phyloP scores from a whole-genome alignment of 2,329 filamentous ascomycete genomes.

The Hymenoscyphus fructigenus region DNA sequence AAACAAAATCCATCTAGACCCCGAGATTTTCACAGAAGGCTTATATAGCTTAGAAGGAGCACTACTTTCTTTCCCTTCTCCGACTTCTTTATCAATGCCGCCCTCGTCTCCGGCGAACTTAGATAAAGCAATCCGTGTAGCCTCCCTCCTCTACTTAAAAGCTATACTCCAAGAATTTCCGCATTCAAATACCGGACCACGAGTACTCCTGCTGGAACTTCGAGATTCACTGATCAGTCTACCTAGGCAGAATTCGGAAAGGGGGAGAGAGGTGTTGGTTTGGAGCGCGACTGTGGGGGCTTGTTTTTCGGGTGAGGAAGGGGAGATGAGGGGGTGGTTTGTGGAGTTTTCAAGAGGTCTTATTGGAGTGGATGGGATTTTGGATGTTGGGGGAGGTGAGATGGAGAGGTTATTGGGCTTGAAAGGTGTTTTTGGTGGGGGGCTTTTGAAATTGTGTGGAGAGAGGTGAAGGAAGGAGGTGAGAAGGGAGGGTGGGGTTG shows the following conservation, averaged over 20 bases:
- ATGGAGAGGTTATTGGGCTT: not conserved
- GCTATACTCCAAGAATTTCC: too few relatives aligned
- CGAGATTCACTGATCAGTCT: not conserved
- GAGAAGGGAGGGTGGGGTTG: too few relatives aligned
- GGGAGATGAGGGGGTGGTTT: not conserved
- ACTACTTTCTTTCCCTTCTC: too few relatives aligned
- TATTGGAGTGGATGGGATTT: not conserved
- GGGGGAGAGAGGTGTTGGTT: not conserved
- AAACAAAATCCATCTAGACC: constrained; percentile 13
- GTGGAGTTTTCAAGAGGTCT: not conserved
- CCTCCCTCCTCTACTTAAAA: too few relatives aligned
- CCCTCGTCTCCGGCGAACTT: too few relatives aligned
- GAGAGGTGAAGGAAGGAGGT: too few relatives aligned
- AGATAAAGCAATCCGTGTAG: too few relatives aligned
- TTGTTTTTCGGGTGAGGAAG: not conserved
- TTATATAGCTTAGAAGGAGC: constrained; percentile 23
- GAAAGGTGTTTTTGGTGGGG: not conserved
- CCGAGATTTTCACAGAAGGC: constrained; percentile 21
- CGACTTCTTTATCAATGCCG: too few relatives aligned
- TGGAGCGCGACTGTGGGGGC: not conserved
- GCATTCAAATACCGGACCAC: not conserved
- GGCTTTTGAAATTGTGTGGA: not conserved
- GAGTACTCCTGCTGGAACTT: not conserved
- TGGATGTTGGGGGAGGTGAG: not conserved
- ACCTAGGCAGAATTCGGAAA: not conserved